These are phyloP conservation scores for Odontarrhena argentea DNA, from an alignment of 345 rosid species.

Conservation along the genomic window DNA sequence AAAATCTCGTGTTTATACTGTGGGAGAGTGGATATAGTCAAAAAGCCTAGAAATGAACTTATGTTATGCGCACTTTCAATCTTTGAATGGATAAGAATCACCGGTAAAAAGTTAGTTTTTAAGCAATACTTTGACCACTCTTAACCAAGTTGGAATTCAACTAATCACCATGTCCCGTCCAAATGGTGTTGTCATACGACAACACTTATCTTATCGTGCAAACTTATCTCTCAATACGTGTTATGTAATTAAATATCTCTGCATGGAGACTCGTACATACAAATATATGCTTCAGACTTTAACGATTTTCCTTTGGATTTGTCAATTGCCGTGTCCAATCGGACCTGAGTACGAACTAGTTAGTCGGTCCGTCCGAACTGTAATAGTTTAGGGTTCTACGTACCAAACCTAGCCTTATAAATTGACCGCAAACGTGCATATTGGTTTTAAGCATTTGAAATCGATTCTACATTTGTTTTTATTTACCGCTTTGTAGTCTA, in stretches of 20 bases:
- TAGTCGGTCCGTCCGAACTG: background rate
- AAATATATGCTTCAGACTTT: background rate
- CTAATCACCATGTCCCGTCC: conserved; percentile 39
- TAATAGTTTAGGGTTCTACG: background rate
- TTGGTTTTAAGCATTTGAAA: background rate
- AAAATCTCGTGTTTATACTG: conserved; percentile 15
- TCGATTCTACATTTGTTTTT: no score
- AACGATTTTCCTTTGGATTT: background rate
- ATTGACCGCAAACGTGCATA: background rate
- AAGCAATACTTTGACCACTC: conserved; percentile 37
- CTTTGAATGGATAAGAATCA: conserved; percentile 40
- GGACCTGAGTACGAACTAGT: background rate
- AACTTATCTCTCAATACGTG: conserved; percentile 20
- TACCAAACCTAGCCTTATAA: no score
- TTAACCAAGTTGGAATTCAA: conserved; percentile 27
- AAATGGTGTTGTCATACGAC: conserved; percentile 23
- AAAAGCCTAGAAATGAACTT: conserved; percentile 35
- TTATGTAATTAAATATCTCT: conserved; percentile 15
- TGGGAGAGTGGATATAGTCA: conserved; percentile 44
- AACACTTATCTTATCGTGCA: conserved; percentile 26
- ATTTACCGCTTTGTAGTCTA: no score
- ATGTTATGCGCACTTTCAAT: conserved; percentile 38
- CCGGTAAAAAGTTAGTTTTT: conserved; percentile 36
- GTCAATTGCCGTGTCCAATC: background rate
- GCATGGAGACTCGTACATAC: conserved; percentile 29